Evolutionary conservation across 441 rosid genomes (phyloP), one percentile per base, ranked within the genome.

Genomic region (Populus hybrid): DNA sequence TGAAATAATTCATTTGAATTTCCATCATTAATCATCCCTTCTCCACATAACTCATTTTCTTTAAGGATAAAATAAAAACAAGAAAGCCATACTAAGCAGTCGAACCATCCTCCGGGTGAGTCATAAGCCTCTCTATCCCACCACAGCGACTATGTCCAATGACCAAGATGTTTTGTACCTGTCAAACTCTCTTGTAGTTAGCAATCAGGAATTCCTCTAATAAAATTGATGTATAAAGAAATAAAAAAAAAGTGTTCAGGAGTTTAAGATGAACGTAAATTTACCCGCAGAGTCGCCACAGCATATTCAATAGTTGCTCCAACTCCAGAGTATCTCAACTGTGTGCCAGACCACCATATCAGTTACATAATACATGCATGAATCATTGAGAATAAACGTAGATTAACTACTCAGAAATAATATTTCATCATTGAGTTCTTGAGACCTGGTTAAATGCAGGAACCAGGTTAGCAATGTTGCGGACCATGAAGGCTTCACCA

Each of bases 401-500:
- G 3, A 42, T 42, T 3, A 42, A 12, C 1, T 1, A 42, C 4
- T 3, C 54, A 42, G 0, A 10, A 38, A 36, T 36, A 42, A 42
- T 0, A 42, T 54, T 6, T 54, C 61, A 54, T 2, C 5, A 54
- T 16, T 5, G 8, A 54, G 61, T 54, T 54, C 21, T 16, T 16
- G 61, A 54, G 64, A 91, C 97, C 96, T 83, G 73, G 81, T 93
- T 89, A 35, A 73, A 93, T 18, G 97, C 89, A 67, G 98, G 98
- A 70, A 94, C 97, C 90, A 94, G 85, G 81, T 85, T 93, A 57
- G 97, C 98, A 63, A 94, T 89, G 89, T 94, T 94, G 69, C 94
- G 84, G 69, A 88, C 85, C 77, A 91, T 76, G 76, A 94, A 94
- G 5, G 97, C 96, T 50, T 94, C 97, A 35, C 98, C 98, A 11